Evolutionary conservation across 2,329 filamentous ascomycete species (phyloP), one percentile per base, ranked within the genome.

Genomic region (Aspergillus novofumigatus): DNA sequence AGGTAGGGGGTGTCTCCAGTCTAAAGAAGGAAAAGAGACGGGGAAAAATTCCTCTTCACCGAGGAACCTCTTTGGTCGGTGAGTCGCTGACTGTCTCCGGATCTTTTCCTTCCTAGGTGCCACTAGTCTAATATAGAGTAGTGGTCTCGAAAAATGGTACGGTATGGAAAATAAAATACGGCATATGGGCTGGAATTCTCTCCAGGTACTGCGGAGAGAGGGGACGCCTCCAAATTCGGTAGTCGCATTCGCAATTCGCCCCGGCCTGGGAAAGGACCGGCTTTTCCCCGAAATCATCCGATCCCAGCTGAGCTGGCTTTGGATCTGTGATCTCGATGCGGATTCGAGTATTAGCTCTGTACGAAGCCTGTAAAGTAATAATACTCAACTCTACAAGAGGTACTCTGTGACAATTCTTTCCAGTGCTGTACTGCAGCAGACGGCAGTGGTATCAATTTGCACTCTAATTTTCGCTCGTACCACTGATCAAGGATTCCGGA

Each of bases 261-360:
- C 11, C 32, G 11, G 32, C 4, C 32, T 6, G 53, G 47, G 47
- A 57, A 55, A 59, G 20, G 48, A 9, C 63, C 61, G 62, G 58
- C 45, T 54, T 61, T 59, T 29, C 56, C 49, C 64, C 64, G 64
- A 59, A 55, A 62, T 62, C 55, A 51, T 58, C 64, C 64, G 64
- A 65, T 54, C 44, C 44, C 41, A 44, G n/a, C 44, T 23, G 44
- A 14, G 29, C 29, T 35, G 28, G 28, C 28, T 29, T 29, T 29
- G 28, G 32, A 35, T 3, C 32, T 35, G 32, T 35, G 11, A 35
- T 47, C 44, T 47, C 21, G 21, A 3, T 25, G n/a, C 21, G 8
- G 21, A 25, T 47, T 25, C 32, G 2, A 35, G 44, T 47, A 11
- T 47, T 10, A 6, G 14, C 42, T 45, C 21, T 45, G 21, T 20